Conservation (phyloP, 2,329 filamentous ascomycete genomes). For the Phialophora expanda region DNA sequence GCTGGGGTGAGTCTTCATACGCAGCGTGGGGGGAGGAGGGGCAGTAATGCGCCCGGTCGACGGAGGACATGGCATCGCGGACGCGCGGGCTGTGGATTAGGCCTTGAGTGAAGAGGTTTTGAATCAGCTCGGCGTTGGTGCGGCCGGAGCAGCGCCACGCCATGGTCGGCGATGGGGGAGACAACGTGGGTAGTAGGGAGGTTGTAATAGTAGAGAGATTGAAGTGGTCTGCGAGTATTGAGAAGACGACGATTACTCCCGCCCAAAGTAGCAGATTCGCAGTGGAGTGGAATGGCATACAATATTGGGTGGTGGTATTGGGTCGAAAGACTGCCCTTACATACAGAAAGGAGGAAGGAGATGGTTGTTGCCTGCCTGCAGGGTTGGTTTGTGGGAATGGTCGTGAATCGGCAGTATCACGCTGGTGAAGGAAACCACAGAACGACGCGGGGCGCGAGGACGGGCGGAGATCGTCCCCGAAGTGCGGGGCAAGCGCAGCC, state of each 20-base stretch:
- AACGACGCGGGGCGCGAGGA: not conserved
- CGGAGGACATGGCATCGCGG: constrained; percentile 81
- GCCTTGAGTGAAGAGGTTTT: constrained; percentile 73
- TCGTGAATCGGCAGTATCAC: not conserved
- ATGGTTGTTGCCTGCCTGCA: constrained; percentile 2
- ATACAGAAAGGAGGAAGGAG: not conserved
- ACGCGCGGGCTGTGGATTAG: constrained; percentile 76
- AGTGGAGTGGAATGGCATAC: not conserved
- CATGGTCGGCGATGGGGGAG: constrained; percentile 62
- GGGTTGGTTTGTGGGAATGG: not conserved
- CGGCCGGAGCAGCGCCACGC: constrained; percentile 84
- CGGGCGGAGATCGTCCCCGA: constrained; percentile 2
- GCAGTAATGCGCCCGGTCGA: constrained; percentile 82
- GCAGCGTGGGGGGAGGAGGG: constrained; percentile 52
- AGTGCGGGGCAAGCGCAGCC: constrained; percentile 12
- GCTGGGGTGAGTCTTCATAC: constrained; percentile 75
- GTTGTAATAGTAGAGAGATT: not conserved
- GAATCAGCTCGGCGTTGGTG: constrained; percentile 75
- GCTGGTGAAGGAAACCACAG: not conserved
- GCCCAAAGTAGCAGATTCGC: constrained; percentile 3
- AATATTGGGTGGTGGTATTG: not conserved
- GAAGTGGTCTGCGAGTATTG: constrained; percentile 2
- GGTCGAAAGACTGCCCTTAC: not conserved
- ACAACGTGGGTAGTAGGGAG: constrained; percentile 2
- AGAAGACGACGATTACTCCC: constrained; percentile 3